Evolutionary conservation across 345 rosid species (phyloP), one percentile per base, ranked within the genome.

Genomic region (Psidium friedrichsthalianum): DNA sequence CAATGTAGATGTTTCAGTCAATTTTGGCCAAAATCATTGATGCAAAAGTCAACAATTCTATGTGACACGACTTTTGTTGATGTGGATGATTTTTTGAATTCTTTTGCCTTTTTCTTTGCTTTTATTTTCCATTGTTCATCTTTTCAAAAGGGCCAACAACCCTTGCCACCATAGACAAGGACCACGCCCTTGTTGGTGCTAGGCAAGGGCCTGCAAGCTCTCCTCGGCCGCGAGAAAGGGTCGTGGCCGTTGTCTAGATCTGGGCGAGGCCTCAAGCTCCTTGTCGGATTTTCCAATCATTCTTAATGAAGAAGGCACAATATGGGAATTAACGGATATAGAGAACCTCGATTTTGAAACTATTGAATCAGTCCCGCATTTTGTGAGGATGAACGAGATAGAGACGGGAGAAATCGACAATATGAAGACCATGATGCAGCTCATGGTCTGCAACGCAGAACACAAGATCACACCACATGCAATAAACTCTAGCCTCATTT

Each of bases 51-150:
- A 3, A 29, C 4, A 8, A 32, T 64, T 32, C 3, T 16, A 64
- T 1, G 16, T 29, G 12, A 20, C 20, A 29, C 4, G 0, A 0
- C 11, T 5, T 1, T 1, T 2, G 0, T 12, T 0, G 3, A 36
- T 0, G 2, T 69, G 11, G 47, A 69, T 4, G 24, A 0, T 69
- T 69, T 69, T 69, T 4, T 22, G 0, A 32, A 69, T 32, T 5
- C 18, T 36, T 61, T 29, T 5, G 6, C 29, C 14, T 59, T 59
- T 3, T n/a, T 59, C 14, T 27, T 29, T 59, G 14, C 27, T n/a
- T 29, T 29, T 29, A 29, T 61, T 61, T 29, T 29, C 7, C 47
- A 32, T 0, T 16, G 6, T 69, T 69, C 47, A 16, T 32, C 12
- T 69, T 69, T 21, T 5, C 13, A 0, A 4, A 69, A 69, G 5